Evolutionary conservation across 2,329 filamentous ascomycete species (phyloP), one percentile per base, ranked within the genome.

Genomic region (Huntiella moniliformis): DNA sequence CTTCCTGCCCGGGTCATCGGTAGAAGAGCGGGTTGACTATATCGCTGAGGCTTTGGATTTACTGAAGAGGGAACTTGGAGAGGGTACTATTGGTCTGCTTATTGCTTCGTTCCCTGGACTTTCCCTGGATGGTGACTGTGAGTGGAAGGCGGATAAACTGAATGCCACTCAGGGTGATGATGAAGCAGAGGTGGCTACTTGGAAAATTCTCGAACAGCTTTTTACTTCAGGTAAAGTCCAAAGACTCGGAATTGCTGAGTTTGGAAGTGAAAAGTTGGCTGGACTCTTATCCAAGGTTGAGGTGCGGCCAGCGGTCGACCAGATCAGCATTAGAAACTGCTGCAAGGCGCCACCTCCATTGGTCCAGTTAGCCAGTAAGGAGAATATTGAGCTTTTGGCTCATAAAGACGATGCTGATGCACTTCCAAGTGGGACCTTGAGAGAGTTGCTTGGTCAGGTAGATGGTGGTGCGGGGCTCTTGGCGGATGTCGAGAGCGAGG

Each of bases 271-370:
- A 54, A 80, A 91, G 55, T 67, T 98, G 34, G 64, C 71, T n/a
- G 74, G 74, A 11, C 87, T 98, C 55, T 66, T 96, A 18, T 68
- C 74, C 37, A 68, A 74, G 51, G 80, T 83, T 16, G 68, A 67
- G 36, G 67, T 93, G 50, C 74, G 73, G 53, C 91, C 91, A 1
- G 73, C 74, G 15, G 88, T 96, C 36, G 78, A 96, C 61, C 91
- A 98, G 68, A 93, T 98, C 68, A 96, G 96, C 59, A 74, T 94
- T 43, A 79, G 83, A 55, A 84, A 96, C 62, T 96, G 88, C 67
- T 98, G 91, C 63, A 88, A 86, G 40, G 91, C 96, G 38, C 91
- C 91, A 6, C 87, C 86, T 55, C 80, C 85, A 10, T 70, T 98
- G 51, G 77, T 86, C 49, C 64, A 81, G 55, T 79, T 92, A 55